These are phyloP conservation scores for Dioszegia aurantiaca DNA, from an alignment of 768 basidiomycete genomes.

Conservation along the genomic window DNA sequence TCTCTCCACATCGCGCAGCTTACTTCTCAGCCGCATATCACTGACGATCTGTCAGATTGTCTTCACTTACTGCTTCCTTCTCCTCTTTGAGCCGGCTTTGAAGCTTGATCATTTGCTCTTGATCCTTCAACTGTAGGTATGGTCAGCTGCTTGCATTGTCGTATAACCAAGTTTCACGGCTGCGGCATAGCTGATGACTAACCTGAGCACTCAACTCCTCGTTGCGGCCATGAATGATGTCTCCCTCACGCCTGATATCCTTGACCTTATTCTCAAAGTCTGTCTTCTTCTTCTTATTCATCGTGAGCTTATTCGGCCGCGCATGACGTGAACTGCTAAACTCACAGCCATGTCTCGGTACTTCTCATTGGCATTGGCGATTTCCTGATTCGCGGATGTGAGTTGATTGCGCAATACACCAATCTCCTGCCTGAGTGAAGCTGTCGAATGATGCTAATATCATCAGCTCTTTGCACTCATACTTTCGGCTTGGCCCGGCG, in stretches of 20 bases:
- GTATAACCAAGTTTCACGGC: background rate
- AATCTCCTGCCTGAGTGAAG: background rate
- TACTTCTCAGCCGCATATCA: no score
- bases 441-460: background rate
- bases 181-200: background rate
- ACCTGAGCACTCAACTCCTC: constrained; percentile 17
- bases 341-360: constrained; percentile 5
- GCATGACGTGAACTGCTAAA: background rate
- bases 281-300: constrained; percentile 7
- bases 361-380: constrained; percentile 5
- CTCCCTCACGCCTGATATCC: constrained; percentile 15
- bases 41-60: no score
- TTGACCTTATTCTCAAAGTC: constrained; percentile 21
- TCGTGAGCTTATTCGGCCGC: background rate
- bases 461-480: background rate
- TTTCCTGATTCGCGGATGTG: background rate
- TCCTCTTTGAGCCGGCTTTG: no score
- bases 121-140: background rate
- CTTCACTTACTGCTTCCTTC: no score
- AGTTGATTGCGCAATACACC: background rate
- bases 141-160: background rate
- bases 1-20: background rate
- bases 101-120: constrained; percentile 1
- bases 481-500: no score
- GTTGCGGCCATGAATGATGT: background rate